Evolutionary conservation across 176 grass and related monocot species (phyloP).

Genomic region (Puya raimondii): DNA sequence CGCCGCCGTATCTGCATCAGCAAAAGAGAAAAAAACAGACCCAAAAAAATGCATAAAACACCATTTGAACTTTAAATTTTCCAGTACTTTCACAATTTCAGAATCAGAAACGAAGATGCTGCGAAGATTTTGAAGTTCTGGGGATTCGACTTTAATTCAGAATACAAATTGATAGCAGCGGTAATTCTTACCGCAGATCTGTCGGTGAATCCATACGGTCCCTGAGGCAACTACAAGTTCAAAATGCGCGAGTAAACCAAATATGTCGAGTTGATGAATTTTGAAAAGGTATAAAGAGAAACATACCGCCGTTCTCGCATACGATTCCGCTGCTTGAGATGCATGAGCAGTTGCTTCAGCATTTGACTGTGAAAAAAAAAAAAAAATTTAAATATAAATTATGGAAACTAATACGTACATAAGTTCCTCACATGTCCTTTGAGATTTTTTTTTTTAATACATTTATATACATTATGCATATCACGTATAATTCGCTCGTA

Average conservation of each 20-base stretch:
- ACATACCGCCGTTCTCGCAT: background rate
- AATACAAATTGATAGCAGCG: background rate
- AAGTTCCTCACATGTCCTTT: background rate
- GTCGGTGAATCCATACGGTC: conserved; percentile 7
- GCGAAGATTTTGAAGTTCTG: background rate
- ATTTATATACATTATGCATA: background rate
- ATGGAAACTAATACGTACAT: background rate
- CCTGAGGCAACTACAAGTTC: conserved; percentile 13
- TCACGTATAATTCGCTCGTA: background rate
- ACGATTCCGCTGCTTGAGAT: background rate
- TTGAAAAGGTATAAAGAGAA: background rate
- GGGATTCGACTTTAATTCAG: background rate
- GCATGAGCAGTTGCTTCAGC: background rate
- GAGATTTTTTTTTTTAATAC: background rate
- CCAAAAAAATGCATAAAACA: background rate
- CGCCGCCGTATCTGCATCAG: conserved; percentile 42
- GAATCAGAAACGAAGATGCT: background rate
- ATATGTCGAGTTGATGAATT: background rate
- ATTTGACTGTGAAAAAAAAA: background rate
- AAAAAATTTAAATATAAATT: background rate
- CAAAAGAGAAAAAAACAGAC: background rate
- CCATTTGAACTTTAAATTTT: too few species aligned
- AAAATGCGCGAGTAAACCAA: background rate
- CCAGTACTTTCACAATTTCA: background rate
- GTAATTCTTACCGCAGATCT: conserved; percentile 30